A percentile compares a stretch with the other conserved stretches of the same genome.
Evolutionary conservation across 176 grass and related monocot species (phyloP).

Genomic region (Ensete ventricosum): DNA sequence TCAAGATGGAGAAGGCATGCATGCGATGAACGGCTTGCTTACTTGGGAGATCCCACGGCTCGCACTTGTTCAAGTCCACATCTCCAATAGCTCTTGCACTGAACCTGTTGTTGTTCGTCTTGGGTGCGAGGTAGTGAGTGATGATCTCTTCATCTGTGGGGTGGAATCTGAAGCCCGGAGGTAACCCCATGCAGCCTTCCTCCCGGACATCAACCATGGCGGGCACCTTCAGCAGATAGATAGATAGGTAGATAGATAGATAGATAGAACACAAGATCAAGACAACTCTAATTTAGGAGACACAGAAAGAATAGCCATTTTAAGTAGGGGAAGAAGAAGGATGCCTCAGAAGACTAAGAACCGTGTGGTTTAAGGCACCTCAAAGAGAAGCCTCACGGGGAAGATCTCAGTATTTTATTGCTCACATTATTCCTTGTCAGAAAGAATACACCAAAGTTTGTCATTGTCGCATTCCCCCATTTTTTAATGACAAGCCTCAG

Average conservation of each 20-base stretch:
- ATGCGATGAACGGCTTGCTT: background rate
- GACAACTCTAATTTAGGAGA: background rate
- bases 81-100: slow-evolving; percentile 55
- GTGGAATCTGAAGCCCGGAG: slow-evolving; percentile 88
- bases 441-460: background rate
- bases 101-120: slow-evolving; percentile 42
- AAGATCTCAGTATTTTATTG: background rate
- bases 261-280: background rate
- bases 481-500: too few relatives aligned
- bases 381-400: background rate
- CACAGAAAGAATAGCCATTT: too few relatives aligned
- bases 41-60: slow-evolving; percentile 87
- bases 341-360: background rate
- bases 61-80: slow-evolving; percentile 87
- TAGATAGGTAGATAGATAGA: background rate
- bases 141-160: slow-evolving; percentile 89
- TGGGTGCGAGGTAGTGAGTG: slow-evolving; percentile 66
- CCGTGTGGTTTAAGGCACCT: slow-evolving; percentile 8
- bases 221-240: too few relatives aligned
- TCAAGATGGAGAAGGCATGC: background rate
- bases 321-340: background rate
- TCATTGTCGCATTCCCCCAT: background rate
- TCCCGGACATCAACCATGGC: slow-evolving; percentile 28
- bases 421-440: background rate
- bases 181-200: slow-evolving; percentile 26